Evolutionary conservation across 2,329 filamentous ascomycete genomes (phyloP), one percentile per base, ranked within the genome.

Genomic region (Hymenoscyphus scutula): DNA sequence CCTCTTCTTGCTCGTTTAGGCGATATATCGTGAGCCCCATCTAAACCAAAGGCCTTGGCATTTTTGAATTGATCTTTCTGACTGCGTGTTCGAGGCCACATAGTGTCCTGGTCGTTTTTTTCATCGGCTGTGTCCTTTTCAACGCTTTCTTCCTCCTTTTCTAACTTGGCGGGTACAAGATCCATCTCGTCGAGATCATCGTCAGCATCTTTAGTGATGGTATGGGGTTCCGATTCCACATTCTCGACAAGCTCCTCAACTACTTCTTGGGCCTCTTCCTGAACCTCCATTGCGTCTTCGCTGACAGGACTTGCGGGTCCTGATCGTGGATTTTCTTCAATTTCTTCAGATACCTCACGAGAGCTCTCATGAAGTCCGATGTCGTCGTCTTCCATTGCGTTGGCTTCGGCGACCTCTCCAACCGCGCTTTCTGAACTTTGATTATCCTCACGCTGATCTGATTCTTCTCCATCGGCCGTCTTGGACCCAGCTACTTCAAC

Each of bases 21-120:
- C n/a, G 41, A 48, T 48, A 25, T 48, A 13, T 58, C 57, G 5
- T 27, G 19, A 25, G 57, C 27, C 5, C 57, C 57, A n/a, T 59
- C 57, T 32, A 53, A 25, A n/a, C 56, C 41, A 25, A 13, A 56
- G 29, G 19, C 2, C n/a, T 23, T 10, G 41, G n/a, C 8, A 45
- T 19, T 48, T 25, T 19, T n/a, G 10, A 10, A 48, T 5, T 25
- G 23, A 11, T 48, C 41, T 11, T 48, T 48, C 41, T 48, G 41
- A 5, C 56, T 56, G 23, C 34, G 15, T 51, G 30, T 27, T 19
- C 56, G 30, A 41, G 54, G 27, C 4, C 51, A 56, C 13, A 34
- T 48, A 11, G 55, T 23, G 25, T 56, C 56, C 11, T 64, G 57
- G 10, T 34, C 15, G 32, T 23, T 2, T 48, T 48, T n/a, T 23